phyloP scores from a whole-genome alignment of 2,329 filamentous ascomycete species.

The Botrytis sinoallii region DNA sequence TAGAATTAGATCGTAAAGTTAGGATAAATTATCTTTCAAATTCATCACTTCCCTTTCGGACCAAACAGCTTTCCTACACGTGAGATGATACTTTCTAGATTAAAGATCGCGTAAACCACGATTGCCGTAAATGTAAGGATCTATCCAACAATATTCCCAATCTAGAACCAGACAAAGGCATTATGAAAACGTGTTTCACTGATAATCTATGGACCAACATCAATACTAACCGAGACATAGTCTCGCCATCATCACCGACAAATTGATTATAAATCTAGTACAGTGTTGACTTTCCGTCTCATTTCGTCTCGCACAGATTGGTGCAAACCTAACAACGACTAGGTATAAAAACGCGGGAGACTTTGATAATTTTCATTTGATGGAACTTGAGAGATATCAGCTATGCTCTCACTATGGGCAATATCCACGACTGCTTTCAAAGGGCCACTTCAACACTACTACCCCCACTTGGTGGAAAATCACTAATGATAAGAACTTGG shows the following conservation, averaged over 20 bases:
- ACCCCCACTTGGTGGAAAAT: neutral
- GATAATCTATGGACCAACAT: neutral
- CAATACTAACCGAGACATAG: neutral
- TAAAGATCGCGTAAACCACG: neutral
- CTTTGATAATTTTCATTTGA: neutral
- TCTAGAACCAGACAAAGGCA: neutral
- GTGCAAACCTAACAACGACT: neutral
- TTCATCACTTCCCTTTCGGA: neutral
- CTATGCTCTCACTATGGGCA: neutral
- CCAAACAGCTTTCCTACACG: neutral
- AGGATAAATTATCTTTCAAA: neutral
- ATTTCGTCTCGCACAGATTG: neutral
- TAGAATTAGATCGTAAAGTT: too few relatives aligned
- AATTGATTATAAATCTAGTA: accelerated
- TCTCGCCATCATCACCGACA: neutral
- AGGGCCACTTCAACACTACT: neutral
- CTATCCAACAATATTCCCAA: neutral
- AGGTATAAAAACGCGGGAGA: neutral
- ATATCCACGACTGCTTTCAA: neutral
- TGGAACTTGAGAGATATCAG: neutral
- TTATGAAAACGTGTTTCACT: neutral
- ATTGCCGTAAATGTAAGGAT: neutral
- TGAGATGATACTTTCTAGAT: neutral
- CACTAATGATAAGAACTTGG: neutral
- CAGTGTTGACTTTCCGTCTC: neutral